Base-by-base conservation (phyloP, 306 rosid species). In the Hippophae tibetana region DNA sequence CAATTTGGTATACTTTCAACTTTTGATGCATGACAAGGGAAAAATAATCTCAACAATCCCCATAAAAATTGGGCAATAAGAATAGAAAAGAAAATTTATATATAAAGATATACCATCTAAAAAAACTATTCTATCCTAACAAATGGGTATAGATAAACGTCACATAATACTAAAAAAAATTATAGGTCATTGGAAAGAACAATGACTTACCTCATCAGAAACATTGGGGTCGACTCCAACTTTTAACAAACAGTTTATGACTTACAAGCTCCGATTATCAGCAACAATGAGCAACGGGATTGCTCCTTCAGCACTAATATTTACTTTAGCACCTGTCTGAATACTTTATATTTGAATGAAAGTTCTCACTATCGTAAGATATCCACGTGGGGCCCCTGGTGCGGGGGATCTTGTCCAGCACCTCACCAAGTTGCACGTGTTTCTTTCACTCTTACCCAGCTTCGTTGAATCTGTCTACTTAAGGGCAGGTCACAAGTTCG, bases 271-370 rank as follows among this genome's bases (percentile, higher is more conserved):
- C 58, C 86, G 95, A 71, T 54, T 72, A 72, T 88, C 94, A 69
- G 97, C 82, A 70, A 95, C 94, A 68, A 88, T 80, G 71, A 80
- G 99, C 74, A 88, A 78, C 60, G 99, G 94, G 54, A 95, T 84
- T 47, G 94, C 97, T 77, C 99, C 99, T 73, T 97, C 90, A 58
- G 89, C 95, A 70, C 74, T 76, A 50, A 93, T 46, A 84, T 93
- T 86, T 65, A 78, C 95, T 64, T 84, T 75, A 52, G 83, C 90
- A 69, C 97, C 99, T 38, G 97, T 90, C 97, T 92, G 75, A 52
- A 71, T 18, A n/a, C n/a, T n/a, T n/a, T n/a, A n/a, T n/a, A n/a
- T n/a, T n/a, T n/a, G n/a, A n/a, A n/a, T n/a, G n/a, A n/a, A n/a
- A n/a, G n/a, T n/a, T n/a, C n/a, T n/a, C n/a, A n/a, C n/a, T n/a